Evolutionary conservation across 2,329 filamentous ascomycete genomes (phyloP).

Genomic region (Calonectria henricotiae): DNA sequence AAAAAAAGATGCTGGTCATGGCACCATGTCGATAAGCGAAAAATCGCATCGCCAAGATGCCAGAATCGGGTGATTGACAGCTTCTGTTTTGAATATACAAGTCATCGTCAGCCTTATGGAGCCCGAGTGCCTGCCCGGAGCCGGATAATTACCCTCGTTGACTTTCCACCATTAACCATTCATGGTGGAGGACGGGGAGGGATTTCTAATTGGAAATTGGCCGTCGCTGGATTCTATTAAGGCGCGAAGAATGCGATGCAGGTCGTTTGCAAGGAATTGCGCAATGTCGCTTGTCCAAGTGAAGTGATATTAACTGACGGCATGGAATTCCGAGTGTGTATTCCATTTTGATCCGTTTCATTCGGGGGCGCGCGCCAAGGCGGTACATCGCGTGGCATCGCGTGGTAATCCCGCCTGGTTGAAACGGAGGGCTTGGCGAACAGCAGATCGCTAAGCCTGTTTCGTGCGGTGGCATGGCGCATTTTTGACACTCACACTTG

Average conservation of each 20-base stretch:
- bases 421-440: slow-evolving; percentile 9
- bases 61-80: slow-evolving; percentile 2
- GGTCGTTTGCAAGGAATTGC: background rate
- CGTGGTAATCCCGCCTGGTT: background rate
- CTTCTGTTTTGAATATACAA: slow-evolving; percentile 10
- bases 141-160: background rate
- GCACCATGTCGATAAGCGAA: slow-evolving; percentile 12
- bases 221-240: slow-evolving; percentile 14
- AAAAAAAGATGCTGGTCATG: no score
- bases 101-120: slow-evolving; percentile 20
- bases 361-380: background rate
- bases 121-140: background rate
- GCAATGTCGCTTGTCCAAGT: background rate
- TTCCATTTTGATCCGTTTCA: slow-evolving; percentile 18
- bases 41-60: slow-evolving; percentile 16
- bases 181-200: background rate
- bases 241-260: background rate
- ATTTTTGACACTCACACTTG: background rate
- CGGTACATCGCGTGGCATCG: background rate
- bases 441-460: slow-evolving; percentile 8
- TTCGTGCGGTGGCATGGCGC: slow-evolving; percentile 1
- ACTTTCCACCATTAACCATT: slow-evolving; percentile 21
- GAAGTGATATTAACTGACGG: background rate
- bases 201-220: background rate
- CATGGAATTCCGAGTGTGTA: background rate